Conservation (phyloP, 805 yeast species). For the Saccharomycopsis javanensis region DNA sequence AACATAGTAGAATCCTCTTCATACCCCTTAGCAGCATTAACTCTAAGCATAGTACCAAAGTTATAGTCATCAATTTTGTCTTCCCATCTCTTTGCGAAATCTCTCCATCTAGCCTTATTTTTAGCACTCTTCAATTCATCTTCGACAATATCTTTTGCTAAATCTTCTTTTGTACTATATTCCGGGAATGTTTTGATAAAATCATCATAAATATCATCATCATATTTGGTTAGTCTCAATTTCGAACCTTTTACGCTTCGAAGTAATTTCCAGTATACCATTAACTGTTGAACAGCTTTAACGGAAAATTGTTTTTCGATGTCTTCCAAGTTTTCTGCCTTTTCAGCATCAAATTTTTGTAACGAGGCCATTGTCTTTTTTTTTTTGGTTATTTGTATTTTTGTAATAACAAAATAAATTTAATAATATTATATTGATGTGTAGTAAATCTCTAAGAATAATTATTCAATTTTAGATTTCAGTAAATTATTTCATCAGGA, state of each 20-base stretch:
- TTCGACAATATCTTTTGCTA: constrained; percentile 49
- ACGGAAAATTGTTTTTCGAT: constrained; percentile 98
- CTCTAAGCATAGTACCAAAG: constrained; percentile 87
- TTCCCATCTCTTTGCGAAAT: constrained; percentile 73
- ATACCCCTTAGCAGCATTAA: constrained; percentile 63
- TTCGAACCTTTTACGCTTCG: constrained; percentile 69
- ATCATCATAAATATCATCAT: constrained; percentile 56
- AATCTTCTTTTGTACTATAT: constrained; percentile 49
- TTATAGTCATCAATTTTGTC: constrained; percentile 77
- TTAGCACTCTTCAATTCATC: constrained; percentile 67
- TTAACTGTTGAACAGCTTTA: constrained; percentile 91
- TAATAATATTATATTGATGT: no score
- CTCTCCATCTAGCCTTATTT: constrained; percentile 90
- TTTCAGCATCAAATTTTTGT: constrained; percentile 63
- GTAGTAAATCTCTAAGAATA: neutral
- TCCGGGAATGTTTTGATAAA: constrained; percentile 81
- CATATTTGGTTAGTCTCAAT: constrained; percentile 61
- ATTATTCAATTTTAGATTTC: no score
- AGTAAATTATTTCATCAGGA: neutral
- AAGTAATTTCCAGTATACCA: constrained; percentile 81
- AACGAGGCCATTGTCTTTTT: constrained; percentile 4
- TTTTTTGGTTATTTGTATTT: no score
- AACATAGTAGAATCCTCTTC: constrained; percentile 77
- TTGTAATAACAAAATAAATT: no score
- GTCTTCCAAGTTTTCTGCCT: constrained; percentile 89